Evolutionary conservation across 768 basidiomycete species (phyloP), one percentile per base, ranked within the genome.

Genomic region (Lactifluus pinguis): DNA sequence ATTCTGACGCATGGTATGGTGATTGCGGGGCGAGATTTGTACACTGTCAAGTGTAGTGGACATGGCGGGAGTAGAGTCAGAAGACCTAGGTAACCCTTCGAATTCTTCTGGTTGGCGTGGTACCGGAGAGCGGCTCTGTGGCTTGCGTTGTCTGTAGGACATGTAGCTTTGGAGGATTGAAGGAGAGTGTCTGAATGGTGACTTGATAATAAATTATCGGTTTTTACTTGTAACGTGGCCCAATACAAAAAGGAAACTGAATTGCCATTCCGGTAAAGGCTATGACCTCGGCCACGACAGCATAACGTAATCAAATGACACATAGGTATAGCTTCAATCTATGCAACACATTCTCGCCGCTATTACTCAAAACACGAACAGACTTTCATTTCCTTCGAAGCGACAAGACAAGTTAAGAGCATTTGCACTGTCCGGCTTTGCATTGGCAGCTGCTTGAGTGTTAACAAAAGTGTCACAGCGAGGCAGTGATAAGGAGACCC

Each of bases 21-120:
- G 63, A 4, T 64, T 63, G 25, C 61, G 64, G 4, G 64, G 67
- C 3, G 55, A 44, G 45, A 67, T 48, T 14, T 67, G 58, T 30
- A 57, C 48, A 52, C 54, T 55, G 17, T 59, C 47, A n/a, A 64
- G 51, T 13, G 62, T 57, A 9, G 47, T 50, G 2, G 49, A 49
- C 19, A 55, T n/a, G 14, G 48, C 65, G 3, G 58, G 50, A 38
- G 11, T 51, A 30, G 29, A 1, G 5, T 15, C 1, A 54, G 29
- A 32, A 13, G 30, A n/a, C n/a, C 55, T 47, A 3, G 42, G 55
- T 55, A 61, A 56, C 3, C 51, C 36, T 34, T 39, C 9, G 6
- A 13, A 0, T 29, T 45, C 13, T 41, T 47, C 53, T 19, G 42
- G 17, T 9, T 34, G n/a, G 11, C 49, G 34, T 8, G 53, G 32